Evolutionary conservation across 352 stramenopile species (phyloP), one percentile per base, ranked within the genome.

Genomic region (Pythium dissotocum): DNA sequence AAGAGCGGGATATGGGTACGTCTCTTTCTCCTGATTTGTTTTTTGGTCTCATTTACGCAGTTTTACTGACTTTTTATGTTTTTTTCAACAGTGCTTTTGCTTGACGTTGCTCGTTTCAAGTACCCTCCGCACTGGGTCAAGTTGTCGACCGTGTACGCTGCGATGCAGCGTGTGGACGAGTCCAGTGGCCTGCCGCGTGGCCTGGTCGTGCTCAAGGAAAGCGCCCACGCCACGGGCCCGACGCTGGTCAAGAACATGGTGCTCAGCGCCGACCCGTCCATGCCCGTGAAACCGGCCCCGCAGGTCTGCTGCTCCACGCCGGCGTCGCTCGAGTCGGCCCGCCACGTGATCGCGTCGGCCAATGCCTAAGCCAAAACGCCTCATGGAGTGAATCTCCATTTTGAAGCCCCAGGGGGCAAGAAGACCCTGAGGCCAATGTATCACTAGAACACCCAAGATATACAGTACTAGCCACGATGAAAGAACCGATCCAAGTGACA

Each of bases 61-160:
- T 49, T 49, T 49, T 49, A 49, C 42, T 49, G 16, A 49, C 26
- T 63, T 46, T 24, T 71, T 35, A 57, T 21, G 40, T 32, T 35
- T 61, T 56, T 32, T 55, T 28, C 32, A 73, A 67, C 75, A 83
- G 93, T 99, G 52, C 77, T 99, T 24, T 85, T 99, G 40, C 79
- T 99, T 61, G 97, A 99, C 69, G 97, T 98, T 9, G 95, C 96
- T 40, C 78, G 94, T 28, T 98, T 98, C 83, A 98, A 98, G 77
- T 99, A 99, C 75, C 89, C 95, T 21, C 96, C 97, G 49, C 85
- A 93, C 65, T 93, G 85, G 85, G 80, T 93, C 32, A 77, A 78
- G 44, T 72, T 93, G 32, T 79, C 78, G 28, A 65, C 73, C 6
- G 75, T 87, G 26, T 81, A 78, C 30, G 70, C 87, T 46, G 65